Conservation (phyloP, 495 filamentous ascomycete species). For the Aspergillus incahuasiensis region DNA sequence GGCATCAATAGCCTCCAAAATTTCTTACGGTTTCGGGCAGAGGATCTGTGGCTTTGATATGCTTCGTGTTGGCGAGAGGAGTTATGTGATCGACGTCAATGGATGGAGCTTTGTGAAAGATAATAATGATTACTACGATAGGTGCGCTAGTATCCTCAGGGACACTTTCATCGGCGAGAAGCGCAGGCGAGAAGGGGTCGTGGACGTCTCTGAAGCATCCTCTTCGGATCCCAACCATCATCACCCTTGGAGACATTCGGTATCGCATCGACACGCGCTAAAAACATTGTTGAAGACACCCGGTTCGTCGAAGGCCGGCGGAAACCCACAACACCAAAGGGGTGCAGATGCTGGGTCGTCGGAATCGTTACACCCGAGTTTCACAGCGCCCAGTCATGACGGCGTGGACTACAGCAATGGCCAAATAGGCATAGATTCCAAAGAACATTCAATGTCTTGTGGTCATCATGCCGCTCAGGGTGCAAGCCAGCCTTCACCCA, state of each 20-base stretch:
- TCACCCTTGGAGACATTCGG: conserved; percentile 29
- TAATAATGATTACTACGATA: conserved; percentile 97
- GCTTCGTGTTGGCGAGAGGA: conserved; percentile 78
- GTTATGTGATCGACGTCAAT: conserved; percentile 98
- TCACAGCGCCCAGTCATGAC: conserved; percentile 51
- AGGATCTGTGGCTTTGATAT: conserved; percentile 96
- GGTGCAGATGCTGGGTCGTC: conserved; percentile 33
- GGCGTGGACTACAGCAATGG: conserved; percentile 23
- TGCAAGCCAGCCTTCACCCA: conserved; percentile 29
- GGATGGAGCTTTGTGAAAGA: conserved; percentile 99
- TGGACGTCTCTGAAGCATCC: conserved; percentile 31
- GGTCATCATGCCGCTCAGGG: conserved; percentile 26
- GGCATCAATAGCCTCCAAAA: conserved; percentile 77
- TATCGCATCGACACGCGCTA: conserved; percentile 43
- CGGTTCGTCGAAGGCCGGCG: conserved; percentile 57
- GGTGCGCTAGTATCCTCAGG: conserved; percentile 76
- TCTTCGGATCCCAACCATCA: conserved; percentile 29
- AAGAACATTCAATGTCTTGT: conserved; percentile 24
- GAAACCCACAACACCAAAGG: conserved; percentile 39
- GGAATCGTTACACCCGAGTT: conserved; percentile 40
- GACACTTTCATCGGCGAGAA: conserved; percentile 82
- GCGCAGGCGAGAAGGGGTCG: conserved; percentile 43
- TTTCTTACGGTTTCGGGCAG: conserved; percentile 90
- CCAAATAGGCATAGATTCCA: conserved; percentile 15
- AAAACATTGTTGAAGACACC: conserved; percentile 61